phyloP scores from a whole-genome alignment of 495 filamentous ascomycete genomes.

The Chaetomium cochliodes region DNA sequence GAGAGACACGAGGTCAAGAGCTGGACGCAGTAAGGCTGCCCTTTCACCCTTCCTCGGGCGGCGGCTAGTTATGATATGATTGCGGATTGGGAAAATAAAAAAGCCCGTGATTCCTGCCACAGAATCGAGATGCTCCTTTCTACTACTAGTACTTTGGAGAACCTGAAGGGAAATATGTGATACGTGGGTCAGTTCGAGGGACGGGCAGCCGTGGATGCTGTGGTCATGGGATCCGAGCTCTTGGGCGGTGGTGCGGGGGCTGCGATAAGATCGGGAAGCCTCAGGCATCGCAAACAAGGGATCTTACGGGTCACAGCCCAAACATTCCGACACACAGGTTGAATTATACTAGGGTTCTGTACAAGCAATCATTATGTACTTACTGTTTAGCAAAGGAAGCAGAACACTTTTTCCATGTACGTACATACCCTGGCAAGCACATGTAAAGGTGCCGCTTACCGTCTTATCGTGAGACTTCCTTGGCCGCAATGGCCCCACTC shows the following conservation, averaged over 20 bases:
- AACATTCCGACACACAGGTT: not conserved
- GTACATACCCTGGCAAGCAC: too few species aligned
- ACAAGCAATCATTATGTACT: not conserved
- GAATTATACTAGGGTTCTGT: not conserved
- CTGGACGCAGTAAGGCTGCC: not conserved
- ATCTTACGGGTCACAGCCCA: not conserved
- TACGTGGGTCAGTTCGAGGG: not conserved
- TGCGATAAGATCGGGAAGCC: not conserved
- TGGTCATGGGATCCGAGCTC: slow-evolving; percentile 9
- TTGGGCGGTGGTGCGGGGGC: not conserved
- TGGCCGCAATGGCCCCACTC: too few species aligned
- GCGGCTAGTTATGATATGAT: not conserved
- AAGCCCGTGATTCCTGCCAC: not conserved
- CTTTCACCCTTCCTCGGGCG: not conserved
- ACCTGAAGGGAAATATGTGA: not conserved
- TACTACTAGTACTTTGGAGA: not conserved
- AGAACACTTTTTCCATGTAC: not conserved
- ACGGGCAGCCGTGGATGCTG: not conserved
- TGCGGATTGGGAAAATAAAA: not conserved
- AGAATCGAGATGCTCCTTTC: not conserved
- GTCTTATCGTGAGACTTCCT: too few species aligned
- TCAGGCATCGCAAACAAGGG: not conserved
- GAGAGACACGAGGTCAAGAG: not conserved
- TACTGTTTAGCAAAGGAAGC: not conserved
- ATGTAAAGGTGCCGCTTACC: too few species aligned